phyloP scores from a whole-genome alignment of 2,329 filamentous ascomycete genomes.

The Pyrenophora graminea region DNA sequence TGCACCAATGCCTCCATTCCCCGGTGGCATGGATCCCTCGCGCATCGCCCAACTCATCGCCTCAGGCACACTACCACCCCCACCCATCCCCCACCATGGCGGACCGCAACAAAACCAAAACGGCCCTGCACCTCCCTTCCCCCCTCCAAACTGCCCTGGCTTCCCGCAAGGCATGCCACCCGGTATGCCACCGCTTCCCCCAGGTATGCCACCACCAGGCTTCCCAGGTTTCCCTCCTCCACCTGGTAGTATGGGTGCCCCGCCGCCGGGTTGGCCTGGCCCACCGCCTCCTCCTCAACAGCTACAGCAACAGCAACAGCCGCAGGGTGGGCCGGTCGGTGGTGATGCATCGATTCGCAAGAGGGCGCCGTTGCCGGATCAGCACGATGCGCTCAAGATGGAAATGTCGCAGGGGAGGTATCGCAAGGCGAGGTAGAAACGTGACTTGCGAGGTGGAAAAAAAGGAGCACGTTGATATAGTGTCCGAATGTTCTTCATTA shows the following conservation, averaged over 20 bases:
- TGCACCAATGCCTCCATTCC: conserved; percentile 26
- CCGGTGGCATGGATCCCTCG: conserved; percentile 33
- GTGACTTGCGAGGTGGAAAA: too few species aligned
- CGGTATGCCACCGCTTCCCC: conserved; percentile 26
- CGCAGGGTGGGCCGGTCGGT: conserved; percentile 33
- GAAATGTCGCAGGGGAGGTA: conserved; percentile 68
- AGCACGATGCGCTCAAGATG: conserved; percentile 78
- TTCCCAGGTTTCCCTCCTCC: conserved; percentile 23
- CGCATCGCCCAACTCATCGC: conserved; percentile 43
- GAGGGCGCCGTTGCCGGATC: conserved; percentile 76
- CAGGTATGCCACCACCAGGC: conserved; percentile 34
- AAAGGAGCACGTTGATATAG: too few species aligned
- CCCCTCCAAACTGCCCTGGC: conserved; percentile 32
- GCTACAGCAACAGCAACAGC: conserved; percentile 14
- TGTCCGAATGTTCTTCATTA: too few species aligned
- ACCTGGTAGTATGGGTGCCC: conserved; percentile 16
- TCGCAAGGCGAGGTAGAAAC: conserved; percentile 34
- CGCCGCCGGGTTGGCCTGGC: conserved; percentile 19
- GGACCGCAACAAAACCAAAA: conserved; percentile 25
- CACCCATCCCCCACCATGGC: conserved; percentile 36
- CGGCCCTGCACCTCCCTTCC: conserved; percentile 29
- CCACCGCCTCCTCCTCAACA: conserved; percentile 24
- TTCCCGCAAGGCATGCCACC: conserved; percentile 29
- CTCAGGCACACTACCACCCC: conserved; percentile 43
- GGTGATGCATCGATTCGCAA: conserved; percentile 34